A percentile compares a stretch with the other conserved stretches of the same genome.
Evolutionary conservation across 306 rosid species (phyloP).

Genomic region (Cercis canadensis): DNA sequence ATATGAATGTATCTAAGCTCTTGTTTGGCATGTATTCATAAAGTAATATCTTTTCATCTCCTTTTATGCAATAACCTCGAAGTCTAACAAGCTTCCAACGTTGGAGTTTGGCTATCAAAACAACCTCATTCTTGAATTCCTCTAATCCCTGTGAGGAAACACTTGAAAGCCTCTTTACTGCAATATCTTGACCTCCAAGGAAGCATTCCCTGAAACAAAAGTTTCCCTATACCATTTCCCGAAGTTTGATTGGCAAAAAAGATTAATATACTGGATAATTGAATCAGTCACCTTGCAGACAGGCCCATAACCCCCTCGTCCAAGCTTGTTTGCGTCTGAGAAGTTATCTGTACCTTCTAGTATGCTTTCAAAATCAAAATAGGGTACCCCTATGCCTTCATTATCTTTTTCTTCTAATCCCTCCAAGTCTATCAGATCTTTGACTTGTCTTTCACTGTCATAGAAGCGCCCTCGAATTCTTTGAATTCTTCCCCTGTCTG

Average conservation of each 20-base stretch:
- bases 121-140: constrained; percentile 52
- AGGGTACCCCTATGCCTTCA: constrained; percentile 42
- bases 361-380: constrained; percentile 30
- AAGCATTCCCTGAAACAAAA: constrained; percentile 38
- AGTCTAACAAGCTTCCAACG: constrained; percentile 55
- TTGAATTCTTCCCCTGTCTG: constrained; percentile 10
- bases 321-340: constrained; percentile 48
- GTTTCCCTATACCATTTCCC: too few species aligned
- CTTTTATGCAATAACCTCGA: constrained; percentile 46
- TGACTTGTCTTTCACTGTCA: constrained; percentile 21
- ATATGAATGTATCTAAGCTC: constrained; percentile 47
- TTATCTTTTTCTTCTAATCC: constrained; percentile 37
- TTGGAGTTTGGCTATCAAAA: constrained; percentile 53
- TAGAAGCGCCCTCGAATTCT: neutral
- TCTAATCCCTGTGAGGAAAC: constrained; percentile 45
- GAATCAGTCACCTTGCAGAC: constrained; percentile 45
- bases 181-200: constrained; percentile 33
- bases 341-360: constrained; percentile 47
- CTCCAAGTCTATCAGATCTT: constrained; percentile 16
- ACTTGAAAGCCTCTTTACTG: constrained; percentile 46
- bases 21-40: constrained; percentile 52
- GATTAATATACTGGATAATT: neutral
- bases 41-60: constrained; percentile 45
- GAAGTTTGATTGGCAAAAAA: neutral
- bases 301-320: constrained; percentile 60